Evolutionary conservation across 441 rosid genomes (phyloP).

Genomic region (Theobroma grandiflorum): DNA sequence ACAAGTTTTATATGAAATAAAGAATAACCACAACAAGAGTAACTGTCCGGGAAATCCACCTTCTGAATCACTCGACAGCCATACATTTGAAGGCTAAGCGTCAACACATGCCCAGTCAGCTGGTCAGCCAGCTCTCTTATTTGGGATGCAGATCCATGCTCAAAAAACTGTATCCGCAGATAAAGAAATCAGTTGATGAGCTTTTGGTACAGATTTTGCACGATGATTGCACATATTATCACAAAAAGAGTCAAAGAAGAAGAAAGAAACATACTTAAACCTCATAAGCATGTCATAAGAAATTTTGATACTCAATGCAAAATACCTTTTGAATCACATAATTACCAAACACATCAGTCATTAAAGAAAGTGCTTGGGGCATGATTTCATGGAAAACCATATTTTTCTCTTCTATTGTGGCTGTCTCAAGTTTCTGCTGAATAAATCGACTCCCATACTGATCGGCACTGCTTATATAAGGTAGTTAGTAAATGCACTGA

Average conservation of each 20-base stretch:
- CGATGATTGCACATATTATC: background rate
- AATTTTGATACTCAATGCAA: constrained; percentile 10
- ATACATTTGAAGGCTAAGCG: constrained; percentile 88
- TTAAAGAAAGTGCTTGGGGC: constrained; percentile 69
- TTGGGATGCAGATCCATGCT: constrained; percentile 78
- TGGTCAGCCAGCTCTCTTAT: constrained; percentile 73
- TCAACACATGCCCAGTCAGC: constrained; percentile 74
- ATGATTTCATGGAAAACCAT: constrained; percentile 76
- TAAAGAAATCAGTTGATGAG: background rate
- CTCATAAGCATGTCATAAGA: background rate
- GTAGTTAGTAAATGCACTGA: constrained; percentile 23
- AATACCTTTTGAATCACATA: constrained; percentile 86
- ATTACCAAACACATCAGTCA: constrained; percentile 91
- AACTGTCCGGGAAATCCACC: constrained; percentile 39
- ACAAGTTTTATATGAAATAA: background rate
- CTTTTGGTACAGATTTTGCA: constrained; percentile 8
- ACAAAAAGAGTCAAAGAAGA: background rate
- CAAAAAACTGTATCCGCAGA: constrained; percentile 65
- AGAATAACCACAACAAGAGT: background rate
- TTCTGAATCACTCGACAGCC: constrained; percentile 90
- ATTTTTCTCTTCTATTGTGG: constrained; percentile 65
- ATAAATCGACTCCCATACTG: constrained; percentile 85
- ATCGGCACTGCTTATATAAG: constrained; percentile 58
- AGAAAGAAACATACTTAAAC: constrained; percentile 11
- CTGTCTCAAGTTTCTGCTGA: constrained; percentile 85